A percentile compares a stretch with the other conserved stretches of the same genome.
Evolutionary conservation across 179 eudicot species (phyloP).

Genomic region (Beta lomatogona): DNA sequence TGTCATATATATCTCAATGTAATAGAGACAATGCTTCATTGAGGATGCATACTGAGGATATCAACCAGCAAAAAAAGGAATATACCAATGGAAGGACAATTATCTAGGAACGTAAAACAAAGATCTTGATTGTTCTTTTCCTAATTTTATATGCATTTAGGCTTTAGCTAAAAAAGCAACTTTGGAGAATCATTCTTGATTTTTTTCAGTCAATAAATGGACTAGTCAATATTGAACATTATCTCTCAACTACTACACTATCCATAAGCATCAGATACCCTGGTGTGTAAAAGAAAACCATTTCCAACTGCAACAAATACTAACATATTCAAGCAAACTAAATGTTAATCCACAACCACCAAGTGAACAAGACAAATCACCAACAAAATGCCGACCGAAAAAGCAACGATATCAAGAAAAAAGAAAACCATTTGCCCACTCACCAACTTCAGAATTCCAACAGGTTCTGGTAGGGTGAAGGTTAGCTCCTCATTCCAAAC

Average conservation of each 20-base stretch:
- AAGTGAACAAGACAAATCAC: not conserved
- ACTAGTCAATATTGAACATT: constrained; percentile 3
- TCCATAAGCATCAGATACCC: not conserved
- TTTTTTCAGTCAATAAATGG: not conserved
- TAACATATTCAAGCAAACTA: not conserved
- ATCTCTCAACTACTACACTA: not conserved
- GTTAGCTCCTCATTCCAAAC: constrained; percentile 77
- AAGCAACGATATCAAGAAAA: no score
- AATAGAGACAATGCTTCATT: not conserved
- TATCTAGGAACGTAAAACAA: no score
- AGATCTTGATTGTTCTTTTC: no score
- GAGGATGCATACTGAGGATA: not conserved
- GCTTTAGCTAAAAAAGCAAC: no score
- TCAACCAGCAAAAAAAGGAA: not conserved
- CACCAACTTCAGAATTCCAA: constrained; percentile 52
- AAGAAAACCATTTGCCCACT: constrained; percentile 13
- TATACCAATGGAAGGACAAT: no score
- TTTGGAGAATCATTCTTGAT: not conserved
- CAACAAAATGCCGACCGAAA: not conserved
- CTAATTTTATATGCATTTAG: no score
- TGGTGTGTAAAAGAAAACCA: not conserved
- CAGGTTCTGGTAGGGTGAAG: constrained; percentile 51
- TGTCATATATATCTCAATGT: not conserved
- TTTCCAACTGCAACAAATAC: not conserved
- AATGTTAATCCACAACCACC: not conserved